Percentiles rank a stretch among this genome's conserved stretches.
phyloP scores from a whole-genome alignment of 345 rosid genomes.

The Citrus reticulata region DNA sequence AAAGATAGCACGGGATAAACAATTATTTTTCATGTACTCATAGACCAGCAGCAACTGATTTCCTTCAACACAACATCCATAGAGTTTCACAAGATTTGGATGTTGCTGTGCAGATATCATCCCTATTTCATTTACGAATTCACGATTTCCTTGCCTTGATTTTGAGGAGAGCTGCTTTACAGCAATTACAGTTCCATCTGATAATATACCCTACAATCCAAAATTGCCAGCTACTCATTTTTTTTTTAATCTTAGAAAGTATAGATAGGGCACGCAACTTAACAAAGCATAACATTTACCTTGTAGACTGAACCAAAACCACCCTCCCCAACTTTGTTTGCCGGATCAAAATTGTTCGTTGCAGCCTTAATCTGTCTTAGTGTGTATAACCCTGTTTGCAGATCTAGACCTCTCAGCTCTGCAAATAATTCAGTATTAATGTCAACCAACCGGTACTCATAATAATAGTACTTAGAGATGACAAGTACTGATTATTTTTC shows the following conservation, averaged over 20 bases:
- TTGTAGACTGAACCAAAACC: slow-evolving; percentile 78
- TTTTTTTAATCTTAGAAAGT: not conserved
- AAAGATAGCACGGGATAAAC: slow-evolving; percentile 61
- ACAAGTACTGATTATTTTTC: not conserved
- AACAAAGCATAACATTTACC: slow-evolving; percentile 27
- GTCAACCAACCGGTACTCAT: slow-evolving; percentile 2
- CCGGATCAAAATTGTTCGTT: slow-evolving; percentile 53
- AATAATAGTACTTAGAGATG: too few relatives aligned
- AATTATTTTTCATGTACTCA: slow-evolving; percentile 75
- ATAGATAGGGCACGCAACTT: too few relatives aligned
- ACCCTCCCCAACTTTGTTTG: slow-evolving; percentile 71
- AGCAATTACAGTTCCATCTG: slow-evolving; percentile 68
- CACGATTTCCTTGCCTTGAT: slow-evolving; percentile 77
- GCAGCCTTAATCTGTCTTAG: slow-evolving; percentile 67
- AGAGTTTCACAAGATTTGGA: slow-evolving; percentile 71
- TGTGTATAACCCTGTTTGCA: slow-evolving; percentile 61
- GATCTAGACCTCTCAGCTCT: slow-evolving; percentile 62
- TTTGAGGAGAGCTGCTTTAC: slow-evolving; percentile 70
- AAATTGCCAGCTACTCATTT: not conserved
- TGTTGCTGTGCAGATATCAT: slow-evolving; percentile 76
- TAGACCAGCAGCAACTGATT: slow-evolving; percentile 64
- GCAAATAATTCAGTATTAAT: slow-evolving; percentile 24
- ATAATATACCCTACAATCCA: slow-evolving; percentile 51
- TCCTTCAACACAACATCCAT: slow-evolving; percentile 79
- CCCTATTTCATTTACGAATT: slow-evolving; percentile 74